Conservation (phyloP, 1,139 yeast species). For the Nakaseomyces nivariensis region DNA sequence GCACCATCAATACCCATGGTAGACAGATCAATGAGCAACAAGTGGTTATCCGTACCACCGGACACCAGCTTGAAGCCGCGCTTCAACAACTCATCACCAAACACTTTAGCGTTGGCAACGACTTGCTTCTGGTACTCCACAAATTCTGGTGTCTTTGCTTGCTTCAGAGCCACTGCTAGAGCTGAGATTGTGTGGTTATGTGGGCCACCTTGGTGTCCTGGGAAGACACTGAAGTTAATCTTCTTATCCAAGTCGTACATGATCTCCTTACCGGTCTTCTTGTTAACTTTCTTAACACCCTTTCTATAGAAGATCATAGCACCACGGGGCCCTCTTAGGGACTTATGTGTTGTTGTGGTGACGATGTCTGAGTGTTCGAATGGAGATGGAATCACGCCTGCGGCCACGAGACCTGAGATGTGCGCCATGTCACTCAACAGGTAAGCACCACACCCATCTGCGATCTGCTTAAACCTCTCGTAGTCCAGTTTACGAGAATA, state of each 20-base stretch:
- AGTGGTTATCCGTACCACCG: slow-evolving; percentile 90
- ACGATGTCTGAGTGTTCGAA: slow-evolving; percentile 92
- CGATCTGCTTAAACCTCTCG: slow-evolving; percentile 77
- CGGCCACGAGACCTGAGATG: slow-evolving; percentile 87
- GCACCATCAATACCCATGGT: slow-evolving; percentile 90
- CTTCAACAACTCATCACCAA: slow-evolving; percentile 57
- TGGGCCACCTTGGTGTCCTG: slow-evolving; percentile 99
- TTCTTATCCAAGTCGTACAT: slow-evolving; percentile 79
- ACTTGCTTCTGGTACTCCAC: slow-evolving; percentile 77
- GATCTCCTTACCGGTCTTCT: slow-evolving; percentile 73
- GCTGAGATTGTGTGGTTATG: slow-evolving; percentile 97
- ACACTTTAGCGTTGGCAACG: slow-evolving; percentile 65
- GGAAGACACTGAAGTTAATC: slow-evolving; percentile 93
- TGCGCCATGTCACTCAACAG: slow-evolving; percentile 94
- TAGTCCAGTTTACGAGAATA: slow-evolving; percentile 88
- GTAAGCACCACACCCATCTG: slow-evolving; percentile 89
- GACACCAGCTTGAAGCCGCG: slow-evolving; percentile 77
- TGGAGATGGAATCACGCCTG: slow-evolving; percentile 86
- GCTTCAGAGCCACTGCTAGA: slow-evolving; percentile 86
- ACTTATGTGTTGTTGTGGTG: slow-evolving; percentile 95
- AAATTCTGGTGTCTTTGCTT: slow-evolving; percentile 79
- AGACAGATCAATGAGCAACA: slow-evolving; percentile 76
- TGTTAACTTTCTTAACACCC: slow-evolving; percentile 72
- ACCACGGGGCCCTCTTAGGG: slow-evolving; percentile 97
- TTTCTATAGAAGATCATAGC: slow-evolving; percentile 96